Conservation (phyloP, 352 stramenopile genomes). For the Globisporangium yorkense region DNA sequence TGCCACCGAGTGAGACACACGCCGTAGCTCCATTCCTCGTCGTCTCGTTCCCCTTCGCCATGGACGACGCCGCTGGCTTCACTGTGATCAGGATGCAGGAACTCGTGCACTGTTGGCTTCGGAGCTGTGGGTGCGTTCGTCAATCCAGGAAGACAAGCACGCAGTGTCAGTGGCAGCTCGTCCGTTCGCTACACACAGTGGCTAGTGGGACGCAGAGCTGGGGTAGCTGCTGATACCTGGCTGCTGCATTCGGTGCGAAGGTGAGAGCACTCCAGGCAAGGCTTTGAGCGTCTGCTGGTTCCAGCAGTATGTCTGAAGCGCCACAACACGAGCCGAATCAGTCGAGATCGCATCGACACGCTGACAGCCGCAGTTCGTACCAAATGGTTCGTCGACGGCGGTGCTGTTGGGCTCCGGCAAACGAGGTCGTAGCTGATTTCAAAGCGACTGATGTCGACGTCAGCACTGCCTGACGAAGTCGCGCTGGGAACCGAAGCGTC, state of each 20-base stretch:
- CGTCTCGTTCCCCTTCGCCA: not conserved
- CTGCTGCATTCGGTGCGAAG: conserved; percentile 15
- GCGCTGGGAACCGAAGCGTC: too few relatives aligned
- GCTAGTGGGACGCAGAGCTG: not conserved
- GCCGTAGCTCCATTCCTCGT: conserved; percentile 18
- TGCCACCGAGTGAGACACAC: conserved; percentile 27
- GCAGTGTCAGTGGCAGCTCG: not conserved
- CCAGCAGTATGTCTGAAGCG: conserved; percentile 33
- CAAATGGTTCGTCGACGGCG: conserved; percentile 14
- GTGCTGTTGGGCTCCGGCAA: conserved; percentile 12
- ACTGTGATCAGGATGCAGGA: conserved; percentile 20
- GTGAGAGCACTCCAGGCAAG: conserved; percentile 14
- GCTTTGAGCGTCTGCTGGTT: conserved; percentile 20
- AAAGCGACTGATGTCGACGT: not conserved
- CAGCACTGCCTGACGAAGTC: not conserved
- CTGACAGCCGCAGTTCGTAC: conserved; percentile 10
- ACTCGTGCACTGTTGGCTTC: conserved; percentile 32
- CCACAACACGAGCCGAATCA: not conserved
- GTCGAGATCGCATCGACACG: not conserved
- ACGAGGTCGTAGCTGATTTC: conserved; percentile 19
- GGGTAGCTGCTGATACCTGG: conserved; percentile 1
- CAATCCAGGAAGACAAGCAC: not conserved
- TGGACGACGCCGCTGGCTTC: not conserved
- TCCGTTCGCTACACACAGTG: not conserved
- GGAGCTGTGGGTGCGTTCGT: conserved; percentile 12